Conservation (phyloP, 176 grass and related monocot genomes). For the Hsuehochloa calcarea region DNA sequence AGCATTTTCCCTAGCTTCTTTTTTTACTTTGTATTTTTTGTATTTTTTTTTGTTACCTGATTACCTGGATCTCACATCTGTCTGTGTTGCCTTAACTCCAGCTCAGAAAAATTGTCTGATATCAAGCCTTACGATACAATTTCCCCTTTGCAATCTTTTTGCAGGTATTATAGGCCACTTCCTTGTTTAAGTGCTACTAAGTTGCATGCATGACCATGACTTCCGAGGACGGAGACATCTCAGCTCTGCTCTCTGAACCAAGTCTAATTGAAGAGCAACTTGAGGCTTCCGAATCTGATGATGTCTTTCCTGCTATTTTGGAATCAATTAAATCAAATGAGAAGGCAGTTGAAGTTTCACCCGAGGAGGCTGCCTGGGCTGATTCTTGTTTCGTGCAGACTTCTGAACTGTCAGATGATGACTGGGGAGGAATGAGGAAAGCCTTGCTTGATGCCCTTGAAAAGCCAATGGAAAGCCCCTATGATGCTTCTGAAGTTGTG, state of each 20-base stretch:
- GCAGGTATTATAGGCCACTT: constrained; percentile 19
- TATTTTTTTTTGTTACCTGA: too few species aligned
- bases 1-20: background rate
- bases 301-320: constrained; percentile 45
- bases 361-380: constrained; percentile 70
- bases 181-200: constrained; percentile 10
- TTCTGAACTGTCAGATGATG: constrained; percentile 56
- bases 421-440: constrained; percentile 59
- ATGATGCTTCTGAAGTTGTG: constrained; percentile 19
- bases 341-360: constrained; percentile 49
- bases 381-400: constrained; percentile 68
- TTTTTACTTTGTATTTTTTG: too few species aligned
- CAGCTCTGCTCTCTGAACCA: constrained; percentile 57
- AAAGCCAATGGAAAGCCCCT: constrained; percentile 16
- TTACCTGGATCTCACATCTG: background rate
- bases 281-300: constrained; percentile 45
- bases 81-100: background rate
- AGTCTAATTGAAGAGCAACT: constrained; percentile 34
- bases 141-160: background rate
- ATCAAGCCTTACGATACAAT: background rate
- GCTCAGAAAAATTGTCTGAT: background rate
- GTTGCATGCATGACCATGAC: constrained; percentile 50
- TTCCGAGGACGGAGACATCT: constrained; percentile 59
- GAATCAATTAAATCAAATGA: constrained; percentile 52
- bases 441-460: constrained; percentile 63